Base-by-base conservation (phyloP, 768 basidiomycete genomes). In the Russula sp. region DNA sequence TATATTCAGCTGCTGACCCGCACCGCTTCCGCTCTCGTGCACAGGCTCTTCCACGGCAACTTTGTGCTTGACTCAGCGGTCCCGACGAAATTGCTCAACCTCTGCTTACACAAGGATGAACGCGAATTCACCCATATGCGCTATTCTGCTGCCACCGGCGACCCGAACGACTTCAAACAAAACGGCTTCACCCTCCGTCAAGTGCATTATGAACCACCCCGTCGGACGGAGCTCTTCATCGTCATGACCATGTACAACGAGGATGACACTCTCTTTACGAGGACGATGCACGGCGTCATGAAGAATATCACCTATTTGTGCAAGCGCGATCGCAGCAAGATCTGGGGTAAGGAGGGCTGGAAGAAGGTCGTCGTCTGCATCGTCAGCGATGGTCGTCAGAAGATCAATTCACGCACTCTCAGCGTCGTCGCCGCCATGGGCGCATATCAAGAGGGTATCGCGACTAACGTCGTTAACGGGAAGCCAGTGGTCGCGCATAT, bases 231-330 rank as follows among this genome's bases (percentile, higher is more conserved):
- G 74, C 78, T 98, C 16, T 96, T 97, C 76, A 95, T 98, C 68
- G 95, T 97, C 48, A 89, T 98, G 84, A 98, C 95, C 14, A 97
- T 98, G 94, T 97, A 96, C 73, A 96, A 97, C 70, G 94, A 94
- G 70, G 85, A 91, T 69, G 94, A 96, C 72, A 84, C 87, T 69
- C 79, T 98, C 6, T 98, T 98, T 75, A 87, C 87, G 69, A 76
- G 94, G 47, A 92, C 95, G 0, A 94, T 98, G 91, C 90, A 96
- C 70, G 95, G 95, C 55, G 90, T 98, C 6, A 92, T 97, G 74
- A 93, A 91, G 81, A 98, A 98, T 69, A 81, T 98, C 49, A 87
- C 86, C 5, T 91, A 96, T 73, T 73, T 98, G 64, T 93, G 91
- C 71, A 90, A 87, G 67, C 80, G 95, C 22, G 88, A 89, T 50